Percentiles rank a stretch among this genome's conserved stretches.
Evolutionary conservation across 108 stramenopile species (phyloP).

Genomic region (Fragilaria radians): DNA sequence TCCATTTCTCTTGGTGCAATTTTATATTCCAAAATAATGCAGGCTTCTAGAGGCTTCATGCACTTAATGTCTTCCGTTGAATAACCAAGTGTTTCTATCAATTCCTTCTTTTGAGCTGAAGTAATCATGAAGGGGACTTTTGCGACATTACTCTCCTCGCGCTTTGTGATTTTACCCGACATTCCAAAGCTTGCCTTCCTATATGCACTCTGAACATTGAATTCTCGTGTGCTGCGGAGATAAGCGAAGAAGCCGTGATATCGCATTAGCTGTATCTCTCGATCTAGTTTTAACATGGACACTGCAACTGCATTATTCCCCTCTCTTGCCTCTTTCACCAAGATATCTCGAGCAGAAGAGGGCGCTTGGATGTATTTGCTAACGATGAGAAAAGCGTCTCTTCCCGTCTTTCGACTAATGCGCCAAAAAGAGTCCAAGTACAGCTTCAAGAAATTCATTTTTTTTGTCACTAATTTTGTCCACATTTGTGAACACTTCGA

Average conservation of each 20-base stretch:
- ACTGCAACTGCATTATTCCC: conserved; percentile 21
- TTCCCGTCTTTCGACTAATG: too few relatives aligned
- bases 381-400: too few relatives aligned
- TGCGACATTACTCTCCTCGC: conserved; percentile 2
- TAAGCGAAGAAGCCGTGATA: conserved; percentile 40
- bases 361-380: too few relatives aligned
- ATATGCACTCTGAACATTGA: conserved; percentile 1
- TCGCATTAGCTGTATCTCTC: conserved; percentile 29
- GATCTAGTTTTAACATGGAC: conserved; percentile 26
- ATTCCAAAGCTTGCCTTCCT: too few relatives aligned
- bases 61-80: conserved; percentile 15
- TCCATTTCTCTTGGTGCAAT: conserved; percentile 6
- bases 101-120: conserved; percentile 26
- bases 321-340: neutral
- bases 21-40: conserved; percentile 27
- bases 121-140: conserved; percentile 62
- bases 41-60: conserved; percentile 41
- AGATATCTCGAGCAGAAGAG: neutral
- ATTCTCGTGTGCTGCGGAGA: conserved; percentile 1
- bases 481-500: too few relatives aligned
- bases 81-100: conserved; percentile 35
- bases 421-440: too few relatives aligned
- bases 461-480: too few relatives aligned
- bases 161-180: neutral
- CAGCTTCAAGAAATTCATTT: too few relatives aligned